Evolutionary conservation across 2,329 filamentous ascomycete genomes (phyloP), one percentile per base, ranked within the genome.

Genomic region (Pseudogymnoascus sp.): DNA sequence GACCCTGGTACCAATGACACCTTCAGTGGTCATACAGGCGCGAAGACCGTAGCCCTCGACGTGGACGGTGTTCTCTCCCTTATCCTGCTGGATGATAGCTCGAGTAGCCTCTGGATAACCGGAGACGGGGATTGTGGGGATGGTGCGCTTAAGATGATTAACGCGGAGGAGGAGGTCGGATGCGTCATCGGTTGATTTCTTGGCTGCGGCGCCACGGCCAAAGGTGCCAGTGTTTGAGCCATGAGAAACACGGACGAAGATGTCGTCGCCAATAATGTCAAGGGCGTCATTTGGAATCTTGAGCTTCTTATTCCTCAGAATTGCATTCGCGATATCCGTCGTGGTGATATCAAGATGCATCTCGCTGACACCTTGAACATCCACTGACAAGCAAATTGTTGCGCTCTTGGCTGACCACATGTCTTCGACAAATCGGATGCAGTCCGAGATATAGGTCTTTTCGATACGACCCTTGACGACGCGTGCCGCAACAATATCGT

Each of bases 1-100:
- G 2, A 87, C 88, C 67, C 82, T 78, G 18, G 84, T 86, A 61
- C 92, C 91, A 61, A 95, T 80, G 4, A 99, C 89, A 65, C 94
- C 94, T 64, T 92, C 89, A 0, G 94, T 99, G 8, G 87, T 96
- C 87, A 99, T 95, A 76, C 92, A 97, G 30, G 85, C 83, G 43
- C 85, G 84, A 58, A 99, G 79, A 0, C 94, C 94, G 74, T 99
- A 97, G 1, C 94, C 94, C 80, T 97, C 94, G 3, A 99, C 94
- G 0, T 97, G 80, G 50, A 93, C 91, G 14, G 82, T 85, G 67
- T 87, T 81, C 37, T 87, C 86, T 30, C 79, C 82, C 2, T 82
- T 77, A 57, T 87, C 85, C 2, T 90, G 91, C 69, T 94, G 88
- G 71, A 97, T 94, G 67, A 97, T 91, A 57, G 91, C 92, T 66